Percentiles rank a stretch among this genome's conserved stretches.
Evolutionary conservation across 192 early-diverging fungal genomes (phyloP).

Genomic region (Coemansia sp.): DNA sequence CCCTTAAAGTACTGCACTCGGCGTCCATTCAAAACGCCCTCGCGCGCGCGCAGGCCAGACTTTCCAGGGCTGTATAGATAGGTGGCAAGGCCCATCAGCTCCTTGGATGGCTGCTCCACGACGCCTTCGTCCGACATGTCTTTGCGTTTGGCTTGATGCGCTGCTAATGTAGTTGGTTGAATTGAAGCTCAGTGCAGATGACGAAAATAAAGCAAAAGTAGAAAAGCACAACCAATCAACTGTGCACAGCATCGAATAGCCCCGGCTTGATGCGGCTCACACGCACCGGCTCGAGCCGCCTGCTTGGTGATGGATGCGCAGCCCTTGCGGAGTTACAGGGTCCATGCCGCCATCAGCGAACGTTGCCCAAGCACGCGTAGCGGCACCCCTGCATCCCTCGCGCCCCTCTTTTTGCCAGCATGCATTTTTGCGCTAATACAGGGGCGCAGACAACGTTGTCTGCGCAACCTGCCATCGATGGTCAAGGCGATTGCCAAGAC

Average conservation of each 20-base stretch:
- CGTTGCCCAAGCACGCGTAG: background rate
- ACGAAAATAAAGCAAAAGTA: no score
- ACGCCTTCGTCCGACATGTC: conserved; percentile 25
- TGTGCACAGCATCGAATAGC: background rate
- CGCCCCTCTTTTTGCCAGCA: background rate
- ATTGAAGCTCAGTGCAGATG: no score
- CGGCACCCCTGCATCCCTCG: background rate
- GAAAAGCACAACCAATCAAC: background rate
- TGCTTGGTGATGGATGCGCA: no score
- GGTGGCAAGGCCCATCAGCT: conserved; percentile 65
- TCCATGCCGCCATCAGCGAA: background rate
- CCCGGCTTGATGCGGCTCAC: background rate
- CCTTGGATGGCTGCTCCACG: conserved; percentile 51
- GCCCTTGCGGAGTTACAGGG: background rate
- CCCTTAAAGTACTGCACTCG: conserved; percentile 91
- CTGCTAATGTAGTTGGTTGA: background rate
- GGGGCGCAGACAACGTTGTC: background rate
- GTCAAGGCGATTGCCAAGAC: background rate
- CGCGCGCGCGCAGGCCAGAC: conserved; percentile 72
- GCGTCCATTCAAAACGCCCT: conserved; percentile 85
- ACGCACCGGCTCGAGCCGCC: background rate
- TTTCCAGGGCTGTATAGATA: conserved; percentile 71
- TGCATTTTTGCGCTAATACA: background rate
- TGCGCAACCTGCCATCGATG: background rate
- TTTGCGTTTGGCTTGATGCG: background rate